Conservation (phyloP, 176 grass and related monocot species). For the Aegilops umbellulata region DNA sequence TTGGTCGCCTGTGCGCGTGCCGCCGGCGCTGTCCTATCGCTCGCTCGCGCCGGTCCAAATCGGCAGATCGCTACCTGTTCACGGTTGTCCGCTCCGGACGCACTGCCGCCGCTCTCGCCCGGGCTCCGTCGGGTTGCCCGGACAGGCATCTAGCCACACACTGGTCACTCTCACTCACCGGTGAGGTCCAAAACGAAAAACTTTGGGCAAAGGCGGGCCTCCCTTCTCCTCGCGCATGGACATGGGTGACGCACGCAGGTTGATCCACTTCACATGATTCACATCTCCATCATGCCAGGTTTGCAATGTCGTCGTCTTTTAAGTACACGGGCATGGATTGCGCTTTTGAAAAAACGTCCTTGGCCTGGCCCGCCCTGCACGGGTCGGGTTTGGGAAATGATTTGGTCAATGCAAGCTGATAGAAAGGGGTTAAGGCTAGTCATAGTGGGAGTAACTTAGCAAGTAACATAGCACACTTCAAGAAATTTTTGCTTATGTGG, state of each 20-base stretch:
- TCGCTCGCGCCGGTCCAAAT: background rate
- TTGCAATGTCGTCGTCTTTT: background rate
- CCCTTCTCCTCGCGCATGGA: background rate
- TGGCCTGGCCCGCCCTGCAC: background rate
- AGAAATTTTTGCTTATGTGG: too few species aligned
- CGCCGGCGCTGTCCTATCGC: background rate
- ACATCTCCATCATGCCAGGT: background rate
- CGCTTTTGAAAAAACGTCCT: background rate
- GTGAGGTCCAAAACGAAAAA: too few species aligned
- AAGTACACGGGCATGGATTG: background rate
- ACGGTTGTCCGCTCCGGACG: background rate
- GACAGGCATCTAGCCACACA: background rate
- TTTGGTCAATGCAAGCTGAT: background rate
- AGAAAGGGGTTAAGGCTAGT: background rate
- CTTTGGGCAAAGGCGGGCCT: background rate
- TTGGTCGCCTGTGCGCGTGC: conserved; percentile 17
- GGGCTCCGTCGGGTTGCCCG: background rate
- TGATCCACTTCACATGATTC: background rate
- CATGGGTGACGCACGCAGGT: background rate
- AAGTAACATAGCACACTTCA: too few species aligned
- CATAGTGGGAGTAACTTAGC: too few species aligned
- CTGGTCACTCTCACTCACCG: background rate
- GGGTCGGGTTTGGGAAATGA: background rate
- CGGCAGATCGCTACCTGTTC: background rate
- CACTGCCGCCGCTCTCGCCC: background rate